Percentiles rank a stretch among this genome's conserved stretches.
Evolutionary conservation across 208 protist species (phyloP).

Genomic region (Acanthamoeba rhysodes): DNA sequence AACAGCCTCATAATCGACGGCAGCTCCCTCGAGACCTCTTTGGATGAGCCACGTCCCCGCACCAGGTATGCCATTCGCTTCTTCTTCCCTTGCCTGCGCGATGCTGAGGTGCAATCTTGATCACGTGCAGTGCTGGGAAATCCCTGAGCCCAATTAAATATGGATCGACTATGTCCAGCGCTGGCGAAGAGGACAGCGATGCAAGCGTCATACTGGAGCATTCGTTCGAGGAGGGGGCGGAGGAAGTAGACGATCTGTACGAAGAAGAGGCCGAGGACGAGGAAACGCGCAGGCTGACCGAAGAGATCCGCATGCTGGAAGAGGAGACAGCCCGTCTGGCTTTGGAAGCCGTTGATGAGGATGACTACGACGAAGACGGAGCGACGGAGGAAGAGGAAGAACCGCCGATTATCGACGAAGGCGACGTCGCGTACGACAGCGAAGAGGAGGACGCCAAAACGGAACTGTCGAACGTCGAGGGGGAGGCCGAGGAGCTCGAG

Average conservation of each 20-base stretch:
- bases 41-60: background rate
- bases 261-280: conserved; percentile 48
- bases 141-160: background rate
- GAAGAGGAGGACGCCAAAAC: background rate
- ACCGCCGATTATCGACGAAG: background rate
- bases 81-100: too few species aligned
- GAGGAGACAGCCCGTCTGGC: conserved; percentile 63
- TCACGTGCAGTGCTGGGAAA: background rate
- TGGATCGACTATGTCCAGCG: background rate
- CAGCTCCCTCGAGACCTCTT: background rate
- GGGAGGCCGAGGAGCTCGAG: background rate
- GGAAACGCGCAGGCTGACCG: conserved; percentile 1
- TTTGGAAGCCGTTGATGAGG: background rate
- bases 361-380: background rate
- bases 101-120: background rate
- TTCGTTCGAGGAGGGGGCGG: background rate
- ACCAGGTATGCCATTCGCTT: background rate
- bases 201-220: background rate
- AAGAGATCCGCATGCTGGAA: conserved; percentile 63
- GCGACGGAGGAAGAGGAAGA: background rate
- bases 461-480: background rate
- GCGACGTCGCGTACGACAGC: background rate
- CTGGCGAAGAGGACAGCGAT: background rate
- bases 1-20: background rate
- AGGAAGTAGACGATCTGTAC: background rate